Percentiles rank a stretch among this genome's conserved stretches.
Evolutionary conservation across 2,329 filamentous ascomycete genomes (phyloP).

Genomic region (Microsporum canis): DNA sequence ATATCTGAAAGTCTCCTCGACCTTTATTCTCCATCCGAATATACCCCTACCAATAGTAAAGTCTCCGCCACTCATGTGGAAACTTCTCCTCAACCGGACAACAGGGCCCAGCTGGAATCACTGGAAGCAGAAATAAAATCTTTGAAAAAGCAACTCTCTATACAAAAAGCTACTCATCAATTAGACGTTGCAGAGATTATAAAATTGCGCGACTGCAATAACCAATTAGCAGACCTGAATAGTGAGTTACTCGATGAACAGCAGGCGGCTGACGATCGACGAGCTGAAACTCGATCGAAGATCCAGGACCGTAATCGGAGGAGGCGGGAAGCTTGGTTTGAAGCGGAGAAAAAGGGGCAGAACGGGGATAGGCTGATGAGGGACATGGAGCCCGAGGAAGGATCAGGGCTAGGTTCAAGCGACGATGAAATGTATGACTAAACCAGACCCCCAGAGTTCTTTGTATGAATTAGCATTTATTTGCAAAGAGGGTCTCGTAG

Average conservation of each 20-base stretch:
- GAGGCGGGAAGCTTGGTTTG: constrained; percentile 35
- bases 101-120: constrained; percentile 21
- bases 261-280: constrained; percentile 24
- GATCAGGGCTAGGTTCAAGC: constrained; percentile 22
- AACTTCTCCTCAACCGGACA: background rate
- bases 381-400: constrained; percentile 29
- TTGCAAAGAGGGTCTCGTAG: background rate
- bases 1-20: constrained; percentile 34
- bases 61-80: background rate
- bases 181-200: constrained; percentile 26
- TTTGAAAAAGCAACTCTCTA: constrained; percentile 26
- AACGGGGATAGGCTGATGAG: constrained; percentile 32
- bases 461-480: background rate
- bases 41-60: constrained; percentile 1
- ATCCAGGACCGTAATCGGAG: constrained; percentile 32
- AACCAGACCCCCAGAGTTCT: background rate
- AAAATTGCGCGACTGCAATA: constrained; percentile 27
- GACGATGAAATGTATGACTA: constrained; percentile 26
- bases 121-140: constrained; percentile 30
- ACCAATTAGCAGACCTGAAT: constrained; percentile 28
- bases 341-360: constrained; percentile 34
- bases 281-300: constrained; percentile 25
- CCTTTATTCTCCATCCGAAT: constrained; percentile 18
- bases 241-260: constrained; percentile 31
- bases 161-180: constrained; percentile 26